Evolutionary conservation across 2,329 filamentous ascomycete genomes (phyloP), one percentile per base, ranked within the genome.

Genomic region (Alternaria arborescens): DNA sequence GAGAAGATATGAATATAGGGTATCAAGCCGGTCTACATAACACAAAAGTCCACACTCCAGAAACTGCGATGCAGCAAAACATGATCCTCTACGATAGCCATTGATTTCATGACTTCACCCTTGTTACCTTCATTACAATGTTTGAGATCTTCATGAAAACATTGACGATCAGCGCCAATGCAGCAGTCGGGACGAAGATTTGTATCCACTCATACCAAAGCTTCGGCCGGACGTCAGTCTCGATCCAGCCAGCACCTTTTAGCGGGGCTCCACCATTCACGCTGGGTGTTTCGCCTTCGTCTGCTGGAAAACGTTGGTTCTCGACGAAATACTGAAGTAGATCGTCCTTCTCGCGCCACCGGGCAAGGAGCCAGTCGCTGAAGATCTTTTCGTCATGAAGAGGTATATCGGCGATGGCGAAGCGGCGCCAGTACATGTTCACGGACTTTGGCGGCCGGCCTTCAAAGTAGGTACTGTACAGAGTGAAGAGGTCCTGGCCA

Each of bases 401-500:
- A 0, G 95, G 95, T 26, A 99, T 94, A 47, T 93, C 89, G 16
- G 85, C 85, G 20, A 97, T 75, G 24, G 86, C 85, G 79, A 97
- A 98, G 20, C 94, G 89, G 54, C 95, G 89, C 94, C 94, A 99
- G 81, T 97, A 90, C 82, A 98, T 93, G 79, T 97, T 97, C 71
- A 98, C 93, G 2, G 92, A 97, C 77, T 93, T 97, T 5, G 95
- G 95, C 0, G 93, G 89, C 0, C 92, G 90, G 43, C 95, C 94
- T 77, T 95, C 87, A 68, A 97, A 89, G 78, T 96, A 98, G 28
- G 92, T 95, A 58, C 91, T 92, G 1, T 88, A 87, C 5, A 99
- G 85, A 1, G 91, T 93, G 79, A 96, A 98, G 72, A 92, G 88
- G 51, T 96, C 88, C 76, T 97, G 93, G 26, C 93, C 94, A 68